phyloP scores from a whole-genome alignment of 1,284 basidiomycete genomes.

The Boletus mariae region DNA sequence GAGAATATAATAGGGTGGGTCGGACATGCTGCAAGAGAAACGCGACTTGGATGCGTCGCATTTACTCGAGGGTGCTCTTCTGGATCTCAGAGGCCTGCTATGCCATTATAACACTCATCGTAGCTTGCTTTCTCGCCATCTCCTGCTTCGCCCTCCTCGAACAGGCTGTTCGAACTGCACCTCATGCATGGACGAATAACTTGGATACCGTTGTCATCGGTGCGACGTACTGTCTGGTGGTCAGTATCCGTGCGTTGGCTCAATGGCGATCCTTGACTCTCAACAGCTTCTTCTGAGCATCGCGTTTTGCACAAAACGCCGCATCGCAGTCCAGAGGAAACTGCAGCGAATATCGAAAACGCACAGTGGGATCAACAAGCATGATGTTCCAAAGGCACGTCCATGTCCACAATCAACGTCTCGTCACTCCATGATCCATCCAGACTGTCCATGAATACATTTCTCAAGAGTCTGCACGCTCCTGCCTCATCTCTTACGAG shows the following conservation, averaged over 20 bases:
- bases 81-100: constrained; percentile 39
- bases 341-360: constrained; percentile 71
- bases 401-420: neutral
- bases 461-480: constrained; percentile 73
- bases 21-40: constrained; percentile 15
- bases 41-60: constrained; percentile 19
- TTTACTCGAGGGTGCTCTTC: constrained; percentile 13
- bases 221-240: constrained; percentile 62
- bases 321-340: constrained; percentile 58
- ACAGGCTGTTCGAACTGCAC: constrained; percentile 64
- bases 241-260: constrained; percentile 32
- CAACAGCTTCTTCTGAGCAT: constrained; percentile 51
- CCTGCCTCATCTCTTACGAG: constrained; percentile 73
- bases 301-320: constrained; percentile 60
- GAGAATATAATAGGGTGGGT: constrained; percentile 59
- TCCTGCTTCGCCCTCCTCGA: constrained; percentile 62
- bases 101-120: constrained; percentile 50
- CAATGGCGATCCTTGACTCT: neutral
- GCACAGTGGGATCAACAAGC: constrained; percentile 55
- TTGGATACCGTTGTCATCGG: constrained; percentile 64
- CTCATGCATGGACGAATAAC: constrained; percentile 53
- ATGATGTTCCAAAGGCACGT: constrained; percentile 73
- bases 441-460: constrained; percentile 74
- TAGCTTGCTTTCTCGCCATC: constrained; percentile 53
- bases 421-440: constrained; percentile 4